Percentiles rank a stretch among this genome's conserved stretches.
These are phyloP conservation scores for Aspergillus pseudotamarii DNA, from an alignment of 2,329 filamentous ascomycete species.

Conservation along the genomic window DNA sequence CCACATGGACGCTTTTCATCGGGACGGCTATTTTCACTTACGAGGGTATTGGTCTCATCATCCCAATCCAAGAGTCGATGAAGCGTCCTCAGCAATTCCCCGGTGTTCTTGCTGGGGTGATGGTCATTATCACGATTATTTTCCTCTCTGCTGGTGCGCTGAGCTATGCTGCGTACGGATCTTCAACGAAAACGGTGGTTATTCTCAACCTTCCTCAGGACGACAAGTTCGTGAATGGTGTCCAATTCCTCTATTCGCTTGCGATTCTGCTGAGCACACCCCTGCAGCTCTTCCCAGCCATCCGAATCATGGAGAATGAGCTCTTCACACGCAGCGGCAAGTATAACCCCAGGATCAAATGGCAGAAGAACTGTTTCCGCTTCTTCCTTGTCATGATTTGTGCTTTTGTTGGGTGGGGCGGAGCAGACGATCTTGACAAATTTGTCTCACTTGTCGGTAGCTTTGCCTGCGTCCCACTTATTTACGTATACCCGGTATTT, in stretches of 20 bases:
- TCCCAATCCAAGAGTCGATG: slow-evolving; percentile 98
- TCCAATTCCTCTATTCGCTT: slow-evolving; percentile 95
- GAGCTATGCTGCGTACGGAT: slow-evolving; percentile 94
- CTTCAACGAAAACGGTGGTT: slow-evolving; percentile 92
- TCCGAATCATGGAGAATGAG: slow-evolving; percentile 93
- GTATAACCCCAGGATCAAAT: slow-evolving; percentile 98
- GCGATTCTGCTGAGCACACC: slow-evolving; percentile 96
- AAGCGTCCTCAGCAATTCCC: slow-evolving; percentile 88
- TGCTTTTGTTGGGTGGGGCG: slow-evolving; percentile 84
- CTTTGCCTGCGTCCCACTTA: slow-evolving; percentile 95
- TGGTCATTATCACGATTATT: slow-evolving; percentile 90
- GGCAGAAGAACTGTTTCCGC: slow-evolving; percentile 97
- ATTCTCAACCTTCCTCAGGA: slow-evolving; percentile 96
- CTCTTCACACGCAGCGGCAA: slow-evolving; percentile 93
- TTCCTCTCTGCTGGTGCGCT: slow-evolving; percentile 91
- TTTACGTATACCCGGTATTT: slow-evolving; percentile 92
- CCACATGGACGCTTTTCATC: slow-evolving; percentile 96
- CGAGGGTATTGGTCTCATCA: slow-evolving; percentile 95
- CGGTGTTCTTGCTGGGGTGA: slow-evolving; percentile 81
- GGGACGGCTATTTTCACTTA: slow-evolving; percentile 99
- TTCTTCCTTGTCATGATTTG: slow-evolving; percentile 91
- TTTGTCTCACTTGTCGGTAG: slow-evolving; percentile 95
- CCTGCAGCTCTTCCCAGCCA: slow-evolving; percentile 95
- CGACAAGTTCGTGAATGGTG: slow-evolving; percentile 89
- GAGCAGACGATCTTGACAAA: slow-evolving; percentile 91